Conservation (phyloP, 768 basidiomycete genomes). For the Kwoniella botswanensis region DNA sequence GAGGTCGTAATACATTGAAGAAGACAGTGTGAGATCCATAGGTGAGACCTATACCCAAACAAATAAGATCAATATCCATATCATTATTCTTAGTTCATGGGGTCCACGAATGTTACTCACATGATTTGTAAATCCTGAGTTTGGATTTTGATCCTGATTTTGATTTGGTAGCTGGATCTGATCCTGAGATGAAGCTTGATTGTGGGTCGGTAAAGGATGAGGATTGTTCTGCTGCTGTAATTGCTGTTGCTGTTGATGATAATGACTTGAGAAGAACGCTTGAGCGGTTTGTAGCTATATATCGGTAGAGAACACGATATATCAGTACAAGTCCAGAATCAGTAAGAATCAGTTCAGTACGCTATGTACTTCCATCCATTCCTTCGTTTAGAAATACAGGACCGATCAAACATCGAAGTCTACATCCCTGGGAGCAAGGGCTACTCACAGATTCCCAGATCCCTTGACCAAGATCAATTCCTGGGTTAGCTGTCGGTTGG, state of each 20-base stretch:
- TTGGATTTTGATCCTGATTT: too few species aligned
- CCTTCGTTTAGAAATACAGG: too few species aligned
- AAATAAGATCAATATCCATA: not conserved
- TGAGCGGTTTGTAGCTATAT: conserved; percentile 30
- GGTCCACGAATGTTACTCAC: too few species aligned
- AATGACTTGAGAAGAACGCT: conserved; percentile 11
- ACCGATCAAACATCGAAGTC: too few species aligned
- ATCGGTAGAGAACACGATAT: not conserved
- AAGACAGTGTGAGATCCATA: not conserved
- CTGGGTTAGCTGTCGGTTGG: not conserved
- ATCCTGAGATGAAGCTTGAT: not conserved
- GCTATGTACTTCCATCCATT: too few species aligned
- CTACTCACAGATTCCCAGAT: conserved; percentile 11
- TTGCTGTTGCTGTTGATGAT: not conserved
- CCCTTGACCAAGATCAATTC: not conserved
- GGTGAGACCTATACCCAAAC: not conserved
- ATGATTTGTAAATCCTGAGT: too few species aligned
- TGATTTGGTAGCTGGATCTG: not conserved
- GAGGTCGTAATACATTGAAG: not conserved
- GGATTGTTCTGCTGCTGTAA: not conserved
- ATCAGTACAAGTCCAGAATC: not conserved
- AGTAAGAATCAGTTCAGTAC: not conserved
- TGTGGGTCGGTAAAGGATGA: too few species aligned
- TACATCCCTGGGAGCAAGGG: too few species aligned
- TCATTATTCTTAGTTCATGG: too few species aligned